Evolutionary conservation across 2,329 filamentous ascomycete genomes (phyloP).

Genomic region (Phoma sp.): DNA sequence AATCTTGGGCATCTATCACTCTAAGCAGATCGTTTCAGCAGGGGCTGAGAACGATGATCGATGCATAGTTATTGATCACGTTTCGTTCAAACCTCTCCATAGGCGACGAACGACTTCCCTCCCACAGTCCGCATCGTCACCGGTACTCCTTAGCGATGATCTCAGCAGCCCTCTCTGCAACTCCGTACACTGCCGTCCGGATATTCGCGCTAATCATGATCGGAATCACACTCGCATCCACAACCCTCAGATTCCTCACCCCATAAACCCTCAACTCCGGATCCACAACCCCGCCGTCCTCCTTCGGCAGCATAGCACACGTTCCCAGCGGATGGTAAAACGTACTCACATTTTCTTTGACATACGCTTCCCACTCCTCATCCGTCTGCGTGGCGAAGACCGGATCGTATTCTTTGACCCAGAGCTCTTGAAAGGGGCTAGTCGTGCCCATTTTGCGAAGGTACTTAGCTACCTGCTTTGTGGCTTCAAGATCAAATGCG

Average conservation of each 20-base stretch:
- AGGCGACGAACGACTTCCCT: too few relatives aligned
- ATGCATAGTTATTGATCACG: too few relatives aligned
- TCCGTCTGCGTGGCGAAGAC: conserved; percentile 25
- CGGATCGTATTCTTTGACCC: conserved; percentile 39
- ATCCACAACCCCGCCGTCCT: conserved; percentile 36
- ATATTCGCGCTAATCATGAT: conserved; percentile 34
- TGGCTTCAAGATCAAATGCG: conserved; percentile 27
- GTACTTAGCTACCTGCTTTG: conserved; percentile 23
- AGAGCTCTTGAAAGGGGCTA: conserved; percentile 34
- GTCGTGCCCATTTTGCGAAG: conserved; percentile 32
- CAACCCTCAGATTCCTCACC: conserved; percentile 29
- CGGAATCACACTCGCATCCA: conserved; percentile 41
- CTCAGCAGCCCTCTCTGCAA: conserved; percentile 38
- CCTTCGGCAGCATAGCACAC: conserved; percentile 38
- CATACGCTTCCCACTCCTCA: conserved; percentile 28
- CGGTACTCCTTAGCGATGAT: conserved; percentile 38
- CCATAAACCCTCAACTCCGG: conserved; percentile 33
- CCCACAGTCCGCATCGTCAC: too few relatives aligned
- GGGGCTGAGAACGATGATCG: too few relatives aligned
- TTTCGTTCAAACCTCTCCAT: too few relatives aligned
- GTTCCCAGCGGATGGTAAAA: conserved; percentile 44
- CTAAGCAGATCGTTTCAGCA: too few relatives aligned
- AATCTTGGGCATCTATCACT: not conserved
- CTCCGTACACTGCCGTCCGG: conserved; percentile 39
- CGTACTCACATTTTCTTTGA: conserved; percentile 19